A percentile compares a stretch with the other conserved stretches of the same genome.
Evolutionary conservation across 1,284 basidiomycete species (phyloP).

Genomic region (Rhodotorula sp.): DNA sequence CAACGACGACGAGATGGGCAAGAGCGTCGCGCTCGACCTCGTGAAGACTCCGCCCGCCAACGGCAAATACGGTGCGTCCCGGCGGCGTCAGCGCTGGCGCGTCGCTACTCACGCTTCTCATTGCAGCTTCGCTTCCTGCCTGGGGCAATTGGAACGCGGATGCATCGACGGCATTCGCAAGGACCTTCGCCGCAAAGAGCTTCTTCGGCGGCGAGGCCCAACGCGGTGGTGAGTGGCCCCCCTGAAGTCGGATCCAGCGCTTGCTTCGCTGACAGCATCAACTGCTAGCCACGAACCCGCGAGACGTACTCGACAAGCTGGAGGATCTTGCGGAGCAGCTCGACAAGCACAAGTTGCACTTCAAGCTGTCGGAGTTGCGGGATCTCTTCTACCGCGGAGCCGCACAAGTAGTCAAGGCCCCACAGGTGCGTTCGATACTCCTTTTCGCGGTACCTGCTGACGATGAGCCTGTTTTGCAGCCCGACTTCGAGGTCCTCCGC

Average conservation of each 20-base stretch:
- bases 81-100: background rate
- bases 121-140: conserved; percentile 44
- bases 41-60: conserved; percentile 53
- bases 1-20: conserved; percentile 75
- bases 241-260: too few relatives aligned
- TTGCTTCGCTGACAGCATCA: background rate
- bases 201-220: conserved; percentile 58
- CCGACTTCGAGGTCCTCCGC: conserved; percentile 81
- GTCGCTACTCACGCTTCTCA: background rate
- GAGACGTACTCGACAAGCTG: conserved; percentile 67
- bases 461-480: conserved; percentile 53
- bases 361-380: conserved; percentile 76
- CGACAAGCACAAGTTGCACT: conserved; percentile 63
- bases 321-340: conserved; percentile 65
- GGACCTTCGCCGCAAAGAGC: conserved; percentile 60
- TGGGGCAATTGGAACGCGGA: conserved; percentile 49
- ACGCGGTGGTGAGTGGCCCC: background rate
- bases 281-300: background rate
- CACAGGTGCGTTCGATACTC: conserved; percentile 54
- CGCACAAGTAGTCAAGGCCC: conserved; percentile 61
- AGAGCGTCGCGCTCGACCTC: conserved; percentile 79
- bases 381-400: conserved; percentile 84
- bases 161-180: conserved; percentile 39
- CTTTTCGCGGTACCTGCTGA: background rate
- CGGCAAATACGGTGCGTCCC: conserved; percentile 32